Evolutionary conservation across 345 rosid genomes (phyloP).

Genomic region (Salix caprea): DNA sequence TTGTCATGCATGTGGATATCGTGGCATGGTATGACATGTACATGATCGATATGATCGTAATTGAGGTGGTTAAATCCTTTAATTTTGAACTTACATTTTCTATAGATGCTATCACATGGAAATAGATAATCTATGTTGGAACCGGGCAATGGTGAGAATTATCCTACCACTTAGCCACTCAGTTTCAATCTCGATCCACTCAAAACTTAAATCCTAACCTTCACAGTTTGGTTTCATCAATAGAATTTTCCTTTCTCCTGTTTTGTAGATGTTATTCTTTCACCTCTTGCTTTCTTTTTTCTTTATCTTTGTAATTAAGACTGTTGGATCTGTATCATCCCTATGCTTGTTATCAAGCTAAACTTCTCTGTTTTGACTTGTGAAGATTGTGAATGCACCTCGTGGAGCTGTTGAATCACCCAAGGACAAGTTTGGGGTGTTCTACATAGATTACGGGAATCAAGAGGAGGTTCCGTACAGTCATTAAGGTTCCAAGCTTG

Average conservation of each 20-base stretch:
- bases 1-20: too few relatives aligned
- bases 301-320: background rate
- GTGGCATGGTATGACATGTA: too few relatives aligned
- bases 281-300: background rate
- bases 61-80: too few relatives aligned
- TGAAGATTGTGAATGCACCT: constrained; percentile 82
- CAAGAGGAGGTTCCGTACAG: constrained; percentile 79
- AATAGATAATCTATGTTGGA: too few relatives aligned
- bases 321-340: background rate
- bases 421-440: constrained; percentile 82
- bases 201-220: background rate
- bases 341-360: background rate
- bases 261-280: background rate
- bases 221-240: background rate
- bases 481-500: constrained; percentile 68
- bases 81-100: too few relatives aligned
- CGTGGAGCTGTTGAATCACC: constrained; percentile 62
- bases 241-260: background rate
- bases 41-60: background rate
- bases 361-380: constrained; percentile 5
- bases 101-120: too few relatives aligned
- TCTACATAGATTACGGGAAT: constrained; percentile 92
- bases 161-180: background rate
- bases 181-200: background rate
- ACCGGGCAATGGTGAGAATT: constrained; percentile 79